Percentiles rank a stretch among this genome's conserved stretches.
These are phyloP conservation scores for Russula compacta DNA, from an alignment of 768 basidiomycete species.

Conservation along the genomic window DNA sequence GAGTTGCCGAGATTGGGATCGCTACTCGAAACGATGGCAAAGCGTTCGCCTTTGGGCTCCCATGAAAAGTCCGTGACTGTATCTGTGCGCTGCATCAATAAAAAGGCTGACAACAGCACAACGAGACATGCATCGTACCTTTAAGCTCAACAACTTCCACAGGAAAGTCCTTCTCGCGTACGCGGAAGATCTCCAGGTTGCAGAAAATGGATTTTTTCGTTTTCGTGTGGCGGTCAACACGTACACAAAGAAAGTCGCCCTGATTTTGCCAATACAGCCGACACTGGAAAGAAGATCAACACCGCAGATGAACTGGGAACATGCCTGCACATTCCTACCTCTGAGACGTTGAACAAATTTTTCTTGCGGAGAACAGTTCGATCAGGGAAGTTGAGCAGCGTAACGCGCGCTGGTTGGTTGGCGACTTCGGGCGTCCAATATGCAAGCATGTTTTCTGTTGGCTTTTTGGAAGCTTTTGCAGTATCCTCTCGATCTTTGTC, in stretches of 20 bases:
- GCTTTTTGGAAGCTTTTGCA: constrained; percentile 48
- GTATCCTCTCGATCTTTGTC: constrained; percentile 79
- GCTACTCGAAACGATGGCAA: constrained; percentile 88
- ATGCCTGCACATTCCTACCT: constrained; percentile 44
- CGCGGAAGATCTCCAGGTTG: constrained; percentile 95
- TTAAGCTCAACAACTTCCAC: constrained; percentile 97
- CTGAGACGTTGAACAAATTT: constrained; percentile 95
- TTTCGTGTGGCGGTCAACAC: constrained; percentile 97
- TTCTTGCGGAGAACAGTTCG: constrained; percentile 82
- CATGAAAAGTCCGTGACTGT: constrained; percentile 94
- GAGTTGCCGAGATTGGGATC: constrained; percentile 91
- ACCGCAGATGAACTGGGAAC: neutral
- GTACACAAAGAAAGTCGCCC: constrained; percentile 97
- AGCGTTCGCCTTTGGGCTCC: constrained; percentile 95
- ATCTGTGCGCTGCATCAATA: constrained; percentile 38
- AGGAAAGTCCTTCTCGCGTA: constrained; percentile 95
- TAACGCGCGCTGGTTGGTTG: constrained; percentile 95
- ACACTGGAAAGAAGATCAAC: constrained; percentile 45
- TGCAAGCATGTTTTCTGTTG: constrained; percentile 83
- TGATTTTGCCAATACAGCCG: constrained; percentile 98
- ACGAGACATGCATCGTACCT: constrained; percentile 38
- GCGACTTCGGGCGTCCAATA: constrained; percentile 97
- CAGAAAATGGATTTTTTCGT: constrained; percentile 98
- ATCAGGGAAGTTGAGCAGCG: constrained; percentile 83
- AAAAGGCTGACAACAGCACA: constrained; percentile 9